phyloP scores from a whole-genome alignment of 2,329 filamentous ascomycete species.

The Colletotrichum sp. region DNA sequence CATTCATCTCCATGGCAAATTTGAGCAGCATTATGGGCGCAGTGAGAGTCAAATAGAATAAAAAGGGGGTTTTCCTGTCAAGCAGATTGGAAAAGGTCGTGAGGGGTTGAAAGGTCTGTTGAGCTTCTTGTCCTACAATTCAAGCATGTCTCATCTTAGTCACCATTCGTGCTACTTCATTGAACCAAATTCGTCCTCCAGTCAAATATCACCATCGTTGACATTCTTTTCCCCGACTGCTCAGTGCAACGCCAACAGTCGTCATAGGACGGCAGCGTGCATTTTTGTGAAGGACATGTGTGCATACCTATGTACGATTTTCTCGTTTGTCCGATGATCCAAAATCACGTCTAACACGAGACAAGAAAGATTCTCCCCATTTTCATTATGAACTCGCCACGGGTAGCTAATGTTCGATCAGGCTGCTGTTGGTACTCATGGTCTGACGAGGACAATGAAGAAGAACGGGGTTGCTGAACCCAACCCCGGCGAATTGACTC shows the following conservation, averaged over 20 bases:
- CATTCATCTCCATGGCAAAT: background rate
- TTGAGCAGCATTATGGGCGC: background rate
- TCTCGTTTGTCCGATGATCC: background rate
- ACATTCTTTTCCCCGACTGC: background rate
- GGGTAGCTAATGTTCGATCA: background rate
- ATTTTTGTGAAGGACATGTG: background rate
- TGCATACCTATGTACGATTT: background rate
- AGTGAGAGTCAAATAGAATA: background rate
- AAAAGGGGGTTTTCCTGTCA: background rate
- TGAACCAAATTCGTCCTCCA: background rate
- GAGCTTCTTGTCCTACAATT: background rate
- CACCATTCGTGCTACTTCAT: background rate
- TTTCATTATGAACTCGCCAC: background rate
- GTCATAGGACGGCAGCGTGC: background rate
- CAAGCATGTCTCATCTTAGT: background rate
- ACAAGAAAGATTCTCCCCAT: background rate
- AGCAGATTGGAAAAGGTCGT: background rate
- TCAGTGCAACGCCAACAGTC: background rate
- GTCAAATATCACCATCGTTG: background rate
- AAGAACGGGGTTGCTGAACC: background rate
- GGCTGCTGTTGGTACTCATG: background rate
- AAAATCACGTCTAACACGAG: background rate
- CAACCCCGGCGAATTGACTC: background rate
- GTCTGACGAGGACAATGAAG: background rate
- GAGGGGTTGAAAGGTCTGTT: background rate